These are phyloP conservation scores for Capronia americana DNA, from an alignment of 2,329 filamentous ascomycete genomes.

Conservation along the genomic window DNA sequence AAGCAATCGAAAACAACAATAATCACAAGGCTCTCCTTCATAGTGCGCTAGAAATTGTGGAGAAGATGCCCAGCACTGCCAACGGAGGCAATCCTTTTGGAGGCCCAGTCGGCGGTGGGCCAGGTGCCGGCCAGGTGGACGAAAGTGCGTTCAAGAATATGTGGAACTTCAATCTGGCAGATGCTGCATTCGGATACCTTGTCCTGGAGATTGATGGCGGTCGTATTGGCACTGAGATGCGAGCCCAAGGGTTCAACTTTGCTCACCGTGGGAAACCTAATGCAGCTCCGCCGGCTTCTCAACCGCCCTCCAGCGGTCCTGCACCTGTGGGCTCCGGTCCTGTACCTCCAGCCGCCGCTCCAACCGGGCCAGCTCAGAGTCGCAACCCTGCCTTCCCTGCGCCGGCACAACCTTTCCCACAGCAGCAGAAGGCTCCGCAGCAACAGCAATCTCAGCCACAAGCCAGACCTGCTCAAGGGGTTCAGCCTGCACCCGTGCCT, in stretches of 20 bases:
- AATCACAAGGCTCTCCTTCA: conserved; percentile 90
- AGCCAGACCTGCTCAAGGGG: conserved; percentile 42
- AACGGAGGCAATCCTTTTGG: conserved; percentile 97
- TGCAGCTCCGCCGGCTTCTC: conserved; percentile 27
- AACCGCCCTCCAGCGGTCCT: conserved; percentile 28
- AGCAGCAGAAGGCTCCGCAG: conserved; percentile 43
- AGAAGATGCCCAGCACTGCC: conserved; percentile 95
- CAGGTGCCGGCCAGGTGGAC: conserved; percentile 83
- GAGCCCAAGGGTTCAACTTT: conserved; percentile 98
- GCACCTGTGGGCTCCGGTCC: conserved; percentile 15
- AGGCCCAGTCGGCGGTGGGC: conserved; percentile 74
- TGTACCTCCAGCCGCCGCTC: conserved; percentile 41
- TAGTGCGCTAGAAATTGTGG: conserved; percentile 89
- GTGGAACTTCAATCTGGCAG: conserved; percentile 97
- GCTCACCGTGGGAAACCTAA: conserved; percentile 73
- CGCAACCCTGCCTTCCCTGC: conserved; percentile 52
- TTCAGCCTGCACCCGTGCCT: conserved; percentile 29
- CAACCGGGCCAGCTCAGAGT: conserved; percentile 47
- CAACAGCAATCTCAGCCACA: conserved; percentile 37
- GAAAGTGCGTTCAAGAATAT: conserved; percentile 99
- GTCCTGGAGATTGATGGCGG: conserved; percentile 95
- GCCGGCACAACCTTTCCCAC: conserved; percentile 46
- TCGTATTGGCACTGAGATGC: conserved; percentile 97
- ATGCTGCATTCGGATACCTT: conserved; percentile 95
- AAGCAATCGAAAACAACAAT: conserved; percentile 90